phyloP scores from a whole-genome alignment of 2,329 filamentous ascomycete species.

The Claviceps maximensis region DNA sequence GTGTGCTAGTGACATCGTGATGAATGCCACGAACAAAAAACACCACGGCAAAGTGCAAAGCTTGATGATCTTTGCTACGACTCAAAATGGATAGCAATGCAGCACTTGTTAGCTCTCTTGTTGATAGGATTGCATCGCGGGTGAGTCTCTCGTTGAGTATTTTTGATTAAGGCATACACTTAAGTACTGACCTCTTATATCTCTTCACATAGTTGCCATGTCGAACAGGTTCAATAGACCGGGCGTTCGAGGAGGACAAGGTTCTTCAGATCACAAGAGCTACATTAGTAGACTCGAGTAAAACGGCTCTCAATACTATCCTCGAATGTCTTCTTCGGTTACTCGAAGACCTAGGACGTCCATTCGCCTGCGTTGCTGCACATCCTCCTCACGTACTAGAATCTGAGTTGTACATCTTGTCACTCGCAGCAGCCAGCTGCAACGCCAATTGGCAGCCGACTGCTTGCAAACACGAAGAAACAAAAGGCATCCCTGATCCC shows the following conservation, averaged over 20 bases:
- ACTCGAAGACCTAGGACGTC: slow-evolving; percentile 44
- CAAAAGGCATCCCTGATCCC: slow-evolving; percentile 19
- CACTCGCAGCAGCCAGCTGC: slow-evolving; percentile 52
- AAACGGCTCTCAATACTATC: slow-evolving; percentile 37
- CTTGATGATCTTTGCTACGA: slow-evolving; percentile 6
- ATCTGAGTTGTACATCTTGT: slow-evolving; percentile 52
- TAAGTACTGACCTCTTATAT: too few relatives aligned
- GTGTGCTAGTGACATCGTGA: too few relatives aligned
- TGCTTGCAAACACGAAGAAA: slow-evolving; percentile 10
- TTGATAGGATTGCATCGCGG: slow-evolving; percentile 49
- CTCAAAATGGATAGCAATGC: slow-evolving; percentile 42
- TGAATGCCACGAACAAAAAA: too few relatives aligned
- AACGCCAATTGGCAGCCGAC: slow-evolving; percentile 40
- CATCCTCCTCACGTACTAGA: slow-evolving; percentile 48
- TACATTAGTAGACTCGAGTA: slow-evolving; percentile 48
- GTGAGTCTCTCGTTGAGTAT: slow-evolving; percentile 24
- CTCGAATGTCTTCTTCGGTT: slow-evolving; percentile 43
- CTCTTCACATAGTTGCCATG: slow-evolving; percentile 6
- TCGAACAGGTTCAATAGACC: slow-evolving; percentile 6
- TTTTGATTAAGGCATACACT: not conserved
- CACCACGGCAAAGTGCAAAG: not conserved
- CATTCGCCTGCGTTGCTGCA: slow-evolving; percentile 35
- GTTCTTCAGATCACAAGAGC: slow-evolving; percentile 46
- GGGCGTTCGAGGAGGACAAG: slow-evolving; percentile 36
- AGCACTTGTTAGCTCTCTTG: slow-evolving; percentile 46